Evolutionary conservation across 2,329 filamentous ascomycete genomes (phyloP), one percentile per base, ranked within the genome.

Genomic region (Penicillium sp.): DNA sequence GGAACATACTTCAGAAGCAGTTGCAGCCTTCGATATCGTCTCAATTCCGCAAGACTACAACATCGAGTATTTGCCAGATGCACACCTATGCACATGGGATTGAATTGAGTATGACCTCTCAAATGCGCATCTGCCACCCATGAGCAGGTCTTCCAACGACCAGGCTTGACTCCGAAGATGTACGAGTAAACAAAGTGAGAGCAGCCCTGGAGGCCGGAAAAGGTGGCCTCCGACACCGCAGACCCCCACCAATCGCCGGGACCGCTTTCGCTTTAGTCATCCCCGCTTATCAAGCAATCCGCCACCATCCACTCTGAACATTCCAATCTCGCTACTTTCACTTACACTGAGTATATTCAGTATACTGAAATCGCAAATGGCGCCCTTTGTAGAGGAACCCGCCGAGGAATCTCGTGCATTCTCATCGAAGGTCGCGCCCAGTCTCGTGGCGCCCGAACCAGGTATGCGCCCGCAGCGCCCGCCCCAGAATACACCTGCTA

Each of bases 401-500:
- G 80, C 87, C 48, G 81, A 87, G 58, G 87, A 91, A 55, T 88
- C 92, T 59, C 79, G 96, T 63, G 79, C 86, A 63, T 88, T 90
- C 68, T 89, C 90, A 7, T 80, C 92, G 53, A 92, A 92, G 73
- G 80, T 84, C 52, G 87, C 90, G 48, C 92, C 93, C 1, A 83
- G 91, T 60, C 88, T 99, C 50, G 90, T 97, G 60, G 94, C 94
- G 18, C 93, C 94, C 39, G 92, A 97, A 71, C 93, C 93, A 69
- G 84, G 82, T 84, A 76, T 50, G 69, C 52, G 38, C 46, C 47
- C 54, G 40, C 50, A 43, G 44, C 47, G 44, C 16, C 6, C 42
- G 29, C 42, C 24, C 18, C 8, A 13, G 11, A 34, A 49, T 16
- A 18, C 38, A 24, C 48, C 50, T 59, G 48, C 60, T 39, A 42